These are phyloP conservation scores for Ophiostoma triangulosporum DNA, from an alignment of 2,329 filamentous ascomycete genomes.

Conservation along the genomic window DNA sequence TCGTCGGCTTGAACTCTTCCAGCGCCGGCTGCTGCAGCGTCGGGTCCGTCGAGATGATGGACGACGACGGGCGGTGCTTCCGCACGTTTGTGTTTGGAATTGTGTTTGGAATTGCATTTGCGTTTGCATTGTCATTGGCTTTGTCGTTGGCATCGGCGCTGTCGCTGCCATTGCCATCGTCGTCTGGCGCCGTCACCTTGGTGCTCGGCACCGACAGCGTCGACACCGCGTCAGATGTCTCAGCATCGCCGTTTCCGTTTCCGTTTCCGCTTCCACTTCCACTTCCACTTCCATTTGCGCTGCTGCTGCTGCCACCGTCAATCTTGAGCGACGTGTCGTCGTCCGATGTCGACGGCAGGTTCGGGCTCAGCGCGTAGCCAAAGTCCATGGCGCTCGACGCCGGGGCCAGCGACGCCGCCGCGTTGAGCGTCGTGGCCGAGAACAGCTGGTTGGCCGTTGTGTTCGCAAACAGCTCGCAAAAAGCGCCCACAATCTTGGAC, in stretches of 20 bases:
- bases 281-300: too few relatives aligned
- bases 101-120: too few relatives aligned
- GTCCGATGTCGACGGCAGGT: conserved; percentile 11
- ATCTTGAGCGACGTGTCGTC: conserved; percentile 49
- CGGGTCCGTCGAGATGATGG: conserved; percentile 12
- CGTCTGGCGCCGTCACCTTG: conserved; percentile 22
- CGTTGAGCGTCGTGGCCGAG: conserved; percentile 55
- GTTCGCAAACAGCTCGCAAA: conserved; percentile 87
- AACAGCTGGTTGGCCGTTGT: conserved; percentile 95
- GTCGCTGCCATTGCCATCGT: conserved; percentile 17
- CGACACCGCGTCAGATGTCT: conserved; percentile 20
- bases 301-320: conserved; percentile 18
- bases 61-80: conserved; percentile 9
- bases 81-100: too few relatives aligned
- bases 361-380: conserved; percentile 29
- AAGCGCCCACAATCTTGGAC: conserved; percentile 87
- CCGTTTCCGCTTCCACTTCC: too few relatives aligned
- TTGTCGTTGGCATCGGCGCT: conserved; percentile 12
- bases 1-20: conserved; percentile 77
- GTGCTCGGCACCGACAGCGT: conserved; percentile 17
- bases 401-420: conserved; percentile 37
- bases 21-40: conserved; percentile 36
- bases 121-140: too few relatives aligned
- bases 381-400: conserved; percentile 40
- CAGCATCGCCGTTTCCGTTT: conserved; percentile 20